Base-by-base conservation (phyloP, 352 stramenopile species). In the Globisporangium okanoganense region DNA sequence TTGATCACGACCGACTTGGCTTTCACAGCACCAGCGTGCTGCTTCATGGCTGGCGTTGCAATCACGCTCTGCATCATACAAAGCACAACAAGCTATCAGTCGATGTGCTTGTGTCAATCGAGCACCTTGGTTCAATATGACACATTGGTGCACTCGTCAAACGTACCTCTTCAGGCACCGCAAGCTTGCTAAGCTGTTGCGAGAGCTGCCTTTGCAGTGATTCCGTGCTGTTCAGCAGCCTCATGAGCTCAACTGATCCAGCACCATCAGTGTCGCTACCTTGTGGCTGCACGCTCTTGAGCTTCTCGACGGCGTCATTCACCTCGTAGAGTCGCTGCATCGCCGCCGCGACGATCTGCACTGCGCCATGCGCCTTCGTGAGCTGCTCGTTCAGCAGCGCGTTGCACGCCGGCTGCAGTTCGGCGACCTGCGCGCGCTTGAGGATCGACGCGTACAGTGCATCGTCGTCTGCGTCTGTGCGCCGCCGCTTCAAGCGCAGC, bases 391-490 rank as follows among this genome's bases (percentile, higher is more conserved):
- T 18, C 20, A 50, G 44, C 44, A 50, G 20, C 44, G 44, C 20
- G 24, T 20, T 50, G 44, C 44, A 50, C 44, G 12, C 44, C 3
- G 44, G 44, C 22, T 50, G 44, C 20, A 50, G 44, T 20, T 50
- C 44, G 6, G 44, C 22, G 12, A 50, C 10, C 10, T 31, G n/a
- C 44, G 44, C 44, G 44, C 44, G 44, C 12, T 31, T 50, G 10
- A 50, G 44, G 22, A 50, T 50, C 20, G 44, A 50, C 22, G 44
- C 44, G 44, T 50, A 50, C 20, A 50, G 44, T 18, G 44, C 44
- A 5, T 31, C 22, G 10, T 50, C 44, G 44, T 31, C 20, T 18
- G 44, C 44, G 20, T 29, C 3, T 1, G 44, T n/a, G 20, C 44
- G 44, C 3, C 20, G 44, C 22, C 44, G 44, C 22, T 31, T 50